Base-by-base conservation (phyloP, 352 stramenopile species). In the Aphanomyces cochlioides region DNA sequence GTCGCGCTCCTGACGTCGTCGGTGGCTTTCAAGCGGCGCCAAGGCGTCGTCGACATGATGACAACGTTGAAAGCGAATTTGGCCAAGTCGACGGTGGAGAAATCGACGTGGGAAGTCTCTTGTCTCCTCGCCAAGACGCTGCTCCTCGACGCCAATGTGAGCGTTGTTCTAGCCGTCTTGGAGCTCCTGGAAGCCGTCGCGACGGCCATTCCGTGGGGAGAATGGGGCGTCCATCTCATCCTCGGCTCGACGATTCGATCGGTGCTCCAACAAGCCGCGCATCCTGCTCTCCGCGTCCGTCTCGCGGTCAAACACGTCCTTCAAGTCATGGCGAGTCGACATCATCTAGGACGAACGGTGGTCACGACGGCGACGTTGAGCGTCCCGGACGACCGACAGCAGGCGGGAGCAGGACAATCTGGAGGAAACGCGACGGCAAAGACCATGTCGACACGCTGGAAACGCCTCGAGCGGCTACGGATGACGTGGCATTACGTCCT, bases 141-240 rank as follows among this genome's bases (percentile, higher is more conserved):
- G 28, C 76, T 90, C 5, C 40, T 89, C 1, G 85, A 92, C 19
- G 60, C 73, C 0, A 75, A 78, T 1, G 73, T 83, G 0, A 71
- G 66, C 1, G 80, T 92, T 0, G 89, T 82, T 13, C 59, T 92
- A 7, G 72, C 75, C 5, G 78, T 80, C 0, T 85, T 89, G 8
- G 75, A 89, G 7, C 48, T 93, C 7, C 74, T 93, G 0, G 74
- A 77, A n/a, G 28, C 90, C 2, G 69, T 93, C 4, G 76, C 80
- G 4, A 78, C 88, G 7, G 78, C 77, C 1, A 89, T 92, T 58
- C 85, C 85, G 4, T 93, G 85, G 85, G 79, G 78, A 0, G 85
- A 93, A 36, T 93, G 85, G 85, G 85, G 85, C 0, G 84, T 92
- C 3, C 82, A 93, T 48, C 72, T 93, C 37, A 81, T 92, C 40